Conservation (phyloP, 495 filamentous ascomycete species). For the Talaromyces thailandensis region DNA sequence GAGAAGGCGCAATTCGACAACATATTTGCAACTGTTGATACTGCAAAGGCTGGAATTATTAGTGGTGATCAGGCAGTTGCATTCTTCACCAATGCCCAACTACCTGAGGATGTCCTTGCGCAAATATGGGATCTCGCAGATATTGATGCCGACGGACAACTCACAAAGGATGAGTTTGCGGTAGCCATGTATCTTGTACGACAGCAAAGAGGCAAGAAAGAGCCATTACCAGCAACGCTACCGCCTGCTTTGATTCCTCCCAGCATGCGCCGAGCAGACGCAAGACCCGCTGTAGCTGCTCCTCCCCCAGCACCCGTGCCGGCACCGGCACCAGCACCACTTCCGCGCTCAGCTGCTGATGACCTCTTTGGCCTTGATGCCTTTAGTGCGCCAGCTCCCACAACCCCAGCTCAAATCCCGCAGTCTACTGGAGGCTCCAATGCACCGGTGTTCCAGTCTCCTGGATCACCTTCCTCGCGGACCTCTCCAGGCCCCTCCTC, state of each 20-base stretch:
- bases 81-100: conserved; percentile 86
- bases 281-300: conserved; percentile 39
- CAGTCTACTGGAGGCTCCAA: conserved; percentile 9
- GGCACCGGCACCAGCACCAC: conserved; percentile 7
- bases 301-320: conserved; percentile 27
- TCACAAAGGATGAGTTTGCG: conserved; percentile 86
- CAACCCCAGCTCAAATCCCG: conserved; percentile 45
- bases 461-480: conserved; percentile 27
- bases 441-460: conserved; percentile 24
- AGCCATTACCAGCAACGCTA: conserved; percentile 60
- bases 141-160: conserved; percentile 79
- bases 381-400: conserved; percentile 30
- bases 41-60: conserved; percentile 66
- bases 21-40: conserved; percentile 77
- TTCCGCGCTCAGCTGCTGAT: conserved; percentile 59
- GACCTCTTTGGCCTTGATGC: conserved; percentile 74
- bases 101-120: conserved; percentile 86
- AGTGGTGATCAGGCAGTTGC: conserved; percentile 90
- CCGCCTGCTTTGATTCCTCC: conserved; percentile 81
- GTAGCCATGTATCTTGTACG: conserved; percentile 97
- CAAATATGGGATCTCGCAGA: conserved; percentile 96
- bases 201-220: conserved; percentile 68
- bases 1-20: conserved; percentile 83
- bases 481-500: conserved; percentile 30
- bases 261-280: conserved; percentile 63